Conservation (phyloP, 2,329 filamentous ascomycete species). For the Stachybotrys echinatus region DNA sequence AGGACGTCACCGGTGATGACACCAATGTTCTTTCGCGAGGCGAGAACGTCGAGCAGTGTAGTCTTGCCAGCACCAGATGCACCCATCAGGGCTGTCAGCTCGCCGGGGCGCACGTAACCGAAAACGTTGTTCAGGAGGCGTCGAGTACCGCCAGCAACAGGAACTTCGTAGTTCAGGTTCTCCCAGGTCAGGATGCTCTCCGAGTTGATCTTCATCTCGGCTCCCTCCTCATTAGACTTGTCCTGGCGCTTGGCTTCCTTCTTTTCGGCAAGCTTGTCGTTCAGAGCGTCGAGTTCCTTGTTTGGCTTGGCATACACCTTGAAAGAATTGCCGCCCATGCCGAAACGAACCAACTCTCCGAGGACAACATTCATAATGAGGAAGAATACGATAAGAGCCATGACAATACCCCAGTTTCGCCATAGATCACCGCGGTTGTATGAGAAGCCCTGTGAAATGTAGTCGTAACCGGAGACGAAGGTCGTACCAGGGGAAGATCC, state of each 20-base stretch:
- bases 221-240: conserved; percentile 36
- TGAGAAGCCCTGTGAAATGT: conserved; percentile 63
- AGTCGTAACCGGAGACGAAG: conserved; percentile 59
- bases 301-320: conserved; percentile 71
- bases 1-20: conserved; percentile 52
- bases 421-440: conserved; percentile 66
- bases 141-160: conserved; percentile 49
- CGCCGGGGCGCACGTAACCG: conserved; percentile 72
- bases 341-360: conserved; percentile 73
- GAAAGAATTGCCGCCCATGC: conserved; percentile 74
- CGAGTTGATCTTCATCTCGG: conserved; percentile 52
- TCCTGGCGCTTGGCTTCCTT: conserved; percentile 48
- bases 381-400: conserved; percentile 71
- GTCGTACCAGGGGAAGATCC: conserved; percentile 63
- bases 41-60: conserved; percentile 73
- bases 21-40: conserved; percentile 55
- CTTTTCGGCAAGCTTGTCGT: conserved; percentile 56
- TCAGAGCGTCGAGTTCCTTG: conserved; percentile 60
- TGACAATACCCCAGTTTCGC: conserved; percentile 79
- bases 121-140: conserved; percentile 50
- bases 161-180: conserved; percentile 72
- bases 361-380: conserved; percentile 69
- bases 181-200: conserved; percentile 80
- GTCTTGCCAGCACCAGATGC: conserved; percentile 85
- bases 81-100: conserved; percentile 76